These are phyloP conservation scores for Cyberlindnera mrakii DNA, from an alignment of 805 yeast genomes.

Conservation along the genomic window DNA sequence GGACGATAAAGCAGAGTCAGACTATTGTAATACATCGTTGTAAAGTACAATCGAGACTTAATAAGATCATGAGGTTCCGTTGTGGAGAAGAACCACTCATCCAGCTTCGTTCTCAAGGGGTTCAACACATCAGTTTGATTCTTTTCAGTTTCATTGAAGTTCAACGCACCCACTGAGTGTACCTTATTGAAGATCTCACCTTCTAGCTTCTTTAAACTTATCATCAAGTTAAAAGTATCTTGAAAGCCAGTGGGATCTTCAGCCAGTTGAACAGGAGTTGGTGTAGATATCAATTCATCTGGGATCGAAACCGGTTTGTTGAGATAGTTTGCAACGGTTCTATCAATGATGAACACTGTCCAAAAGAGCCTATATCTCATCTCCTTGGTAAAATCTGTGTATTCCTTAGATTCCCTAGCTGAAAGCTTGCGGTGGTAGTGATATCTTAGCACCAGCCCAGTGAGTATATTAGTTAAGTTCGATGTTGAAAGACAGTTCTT, in stretches of 20 bases:
- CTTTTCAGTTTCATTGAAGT: conserved; percentile 8
- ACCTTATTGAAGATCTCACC: conserved; percentile 40
- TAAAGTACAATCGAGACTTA: conserved; percentile 9
- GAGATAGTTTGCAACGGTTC: conserved; percentile 43
- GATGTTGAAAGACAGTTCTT: conserved; percentile 49
- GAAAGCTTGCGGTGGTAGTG: conserved; percentile 37
- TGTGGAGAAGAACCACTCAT: conserved; percentile 29
- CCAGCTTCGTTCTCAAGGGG: conserved; percentile 20
- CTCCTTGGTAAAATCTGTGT: conserved; percentile 26
- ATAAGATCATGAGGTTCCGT: conserved; percentile 3
- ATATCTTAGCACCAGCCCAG: conserved; percentile 38
- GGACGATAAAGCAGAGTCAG: conserved; percentile 44
- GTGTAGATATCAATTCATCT: conserved; percentile 46
- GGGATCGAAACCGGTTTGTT: conserved; percentile 47
- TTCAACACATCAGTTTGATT: conserved; percentile 10
- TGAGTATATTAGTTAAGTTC: conserved; percentile 44
- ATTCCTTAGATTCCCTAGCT: conserved; percentile 1
- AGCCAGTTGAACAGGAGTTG: conserved; percentile 33
- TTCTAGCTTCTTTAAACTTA: conserved; percentile 42
- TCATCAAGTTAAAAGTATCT: conserved; percentile 36
- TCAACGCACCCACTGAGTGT: conserved; percentile 39
- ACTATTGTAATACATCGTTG: conserved; percentile 40
- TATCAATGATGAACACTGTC: conserved; percentile 41
- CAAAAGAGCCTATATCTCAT: conserved; percentile 42
- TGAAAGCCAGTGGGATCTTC: conserved; percentile 35